Evolutionary conservation across 1,284 basidiomycete genomes (phyloP), one percentile per base, ranked within the genome.

Genomic region (Prillingera fragicola): DNA sequence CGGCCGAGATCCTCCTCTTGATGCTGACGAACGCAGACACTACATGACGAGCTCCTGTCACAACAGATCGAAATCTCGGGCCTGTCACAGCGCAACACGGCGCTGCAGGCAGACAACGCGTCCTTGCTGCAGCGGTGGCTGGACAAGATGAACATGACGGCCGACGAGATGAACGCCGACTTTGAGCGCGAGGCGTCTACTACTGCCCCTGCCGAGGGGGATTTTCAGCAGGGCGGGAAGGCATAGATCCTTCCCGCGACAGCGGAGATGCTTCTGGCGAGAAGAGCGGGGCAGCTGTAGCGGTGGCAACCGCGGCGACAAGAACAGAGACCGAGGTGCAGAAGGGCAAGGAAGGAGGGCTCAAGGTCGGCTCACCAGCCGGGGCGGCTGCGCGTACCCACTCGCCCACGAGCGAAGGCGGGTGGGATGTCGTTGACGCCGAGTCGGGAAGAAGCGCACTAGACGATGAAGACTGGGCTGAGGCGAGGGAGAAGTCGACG

Each of bases 71-170:
- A 98, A 67, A 79, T 97, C 14, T 80, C 82, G 34, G 87, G 92
- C 63, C 82, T 95, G 29, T 84, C 88, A 51, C 81, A 88, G 52
- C 82, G 87, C 29, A 96, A 95, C 65, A 77, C 82, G 57, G 84
- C 78, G 18, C 77, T 98, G 36, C 82, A 81, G 44, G 85, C 84
- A 60, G 94, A 98, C 71, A 98, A 98, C 61, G 91, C 92, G 15
- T 85, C 85, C 56, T 78, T 98, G 31, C 77, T 98, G 1, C 89
- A 96, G 67, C 82, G 91, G 14, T 96, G 91, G 91, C 76, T 96
- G 19, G 91, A 96, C 65, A 84, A 85, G 56, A 95, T 95, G 74
- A 89, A 95, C 63, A 75, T 80, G 13, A 90, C 92, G 62, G 94
- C 85, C 5, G 89, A 92, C 67, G 83, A 83, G 74, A 89, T 98